Evolutionary conservation across 2,329 filamentous ascomycete genomes (phyloP), one percentile per base, ranked within the genome.

Genomic region (Helotiales sp.): DNA sequence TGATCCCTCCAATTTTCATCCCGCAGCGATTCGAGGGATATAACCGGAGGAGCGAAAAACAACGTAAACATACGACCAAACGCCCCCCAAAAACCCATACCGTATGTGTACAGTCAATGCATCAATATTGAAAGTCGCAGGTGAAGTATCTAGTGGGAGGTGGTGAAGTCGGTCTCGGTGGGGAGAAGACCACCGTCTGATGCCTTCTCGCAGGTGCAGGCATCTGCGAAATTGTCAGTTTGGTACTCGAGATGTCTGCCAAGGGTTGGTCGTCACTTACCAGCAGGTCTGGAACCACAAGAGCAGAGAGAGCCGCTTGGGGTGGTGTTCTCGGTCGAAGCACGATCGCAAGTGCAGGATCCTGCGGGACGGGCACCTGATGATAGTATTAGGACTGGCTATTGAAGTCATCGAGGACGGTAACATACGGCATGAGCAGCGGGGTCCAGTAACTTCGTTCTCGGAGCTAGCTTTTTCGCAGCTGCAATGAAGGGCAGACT

Each of bases 111-210:
- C 22, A 43, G 47, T 45, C 22, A 45, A 45, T 6, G 22, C 24
- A 45, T 45, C 57, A 45, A 47, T 15, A 17, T 20, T 60, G 15
- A 13, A 5, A 11, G 1, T 6, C 1, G 17, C 15, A 11, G 20
- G 10, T 26, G 30, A 30, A 15, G 37, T 17, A 63, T 61, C 71
- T 72, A 77, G 63, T 75, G 73, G 82, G 86, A 88, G 63, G 90
- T 93, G 43, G 93, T 97, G 77, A 97, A 97, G 80, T 97, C 94
- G 59, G 86, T 92, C 87, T 97, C 94, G 73, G 79, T 84, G 30
- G 88, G 85, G 72, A 91, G 87, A 66, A 85, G 84, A 45, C 86
- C 86, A 63, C 87, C 85, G 72, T 86, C 85, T 58, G 86, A 78
- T 20, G 87, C 87, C 79, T 92, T 94, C 80, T 93, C 90, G 78